Percentiles rank a stretch among this genome's conserved stretches.
These are phyloP conservation scores for Metarhizium album DNA, from an alignment of 2,329 filamentous ascomycete genomes.

Conservation along the genomic window DNA sequence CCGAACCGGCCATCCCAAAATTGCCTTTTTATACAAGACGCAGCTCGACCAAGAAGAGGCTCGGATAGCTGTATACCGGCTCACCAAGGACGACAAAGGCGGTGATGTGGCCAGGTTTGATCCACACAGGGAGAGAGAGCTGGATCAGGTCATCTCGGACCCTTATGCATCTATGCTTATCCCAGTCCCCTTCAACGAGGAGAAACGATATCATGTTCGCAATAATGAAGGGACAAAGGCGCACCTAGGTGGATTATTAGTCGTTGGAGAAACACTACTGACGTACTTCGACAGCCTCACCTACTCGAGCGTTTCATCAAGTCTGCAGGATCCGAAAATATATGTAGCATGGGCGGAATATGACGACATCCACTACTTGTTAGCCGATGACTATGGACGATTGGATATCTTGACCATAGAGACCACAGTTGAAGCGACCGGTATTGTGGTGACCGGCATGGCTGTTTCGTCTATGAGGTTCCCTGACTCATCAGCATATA, in stretches of 20 bases:
- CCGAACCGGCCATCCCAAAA: slow-evolving; percentile 45
- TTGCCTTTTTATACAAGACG: slow-evolving; percentile 48
- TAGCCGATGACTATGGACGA: slow-evolving; percentile 84
- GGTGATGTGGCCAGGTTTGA: slow-evolving; percentile 44
- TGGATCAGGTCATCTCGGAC: slow-evolving; percentile 42
- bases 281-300: slow-evolving; percentile 75
- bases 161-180: slow-evolving; percentile 50
- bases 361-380: slow-evolving; percentile 70
- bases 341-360: slow-evolving; percentile 89
- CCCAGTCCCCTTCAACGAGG: slow-evolving; percentile 46
- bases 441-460: slow-evolving; percentile 61
- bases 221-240: slow-evolving; percentile 42
- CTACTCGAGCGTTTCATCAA: slow-evolving; percentile 52
- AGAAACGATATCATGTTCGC: slow-evolving; percentile 50
- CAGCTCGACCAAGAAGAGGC: slow-evolving; percentile 41
- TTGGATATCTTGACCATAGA: slow-evolving; percentile 77
- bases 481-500: slow-evolving; percentile 25
- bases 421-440: slow-evolving; percentile 51
- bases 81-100: slow-evolving; percentile 49
- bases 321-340: slow-evolving; percentile 63
- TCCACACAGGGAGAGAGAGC: slow-evolving; percentile 41
- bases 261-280: slow-evolving; percentile 71
- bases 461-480: slow-evolving; percentile 42
- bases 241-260: slow-evolving; percentile 58
- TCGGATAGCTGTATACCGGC: slow-evolving; percentile 46